Evolutionary conservation across 2,329 filamentous ascomycete species (phyloP), one percentile per base, ranked within the genome.

Genomic region (Nannizziopsis barbatae): DNA sequence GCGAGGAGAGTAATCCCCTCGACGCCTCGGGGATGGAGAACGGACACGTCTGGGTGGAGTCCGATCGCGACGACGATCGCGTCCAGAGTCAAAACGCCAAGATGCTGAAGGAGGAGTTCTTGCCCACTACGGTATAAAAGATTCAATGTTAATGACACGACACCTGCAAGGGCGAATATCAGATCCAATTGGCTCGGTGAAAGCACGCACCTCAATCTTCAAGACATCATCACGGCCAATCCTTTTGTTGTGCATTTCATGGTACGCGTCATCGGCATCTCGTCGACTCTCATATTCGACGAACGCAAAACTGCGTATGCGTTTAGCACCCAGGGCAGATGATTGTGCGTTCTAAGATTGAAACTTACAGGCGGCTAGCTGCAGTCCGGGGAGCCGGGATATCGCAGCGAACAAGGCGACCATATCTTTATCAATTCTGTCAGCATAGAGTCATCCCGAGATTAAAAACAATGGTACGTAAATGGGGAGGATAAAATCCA

Each of bases 161-260:
- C 9, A 10, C 20, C 9, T 9, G 1, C 27, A 7, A 10, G 35
- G 20, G 36, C 22, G n/a, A n/a, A 11, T 10, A 8, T 5, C 1
- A 43, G 8, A 38, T n/a, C 11, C n/a, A 10, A 31, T 20, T 17
- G 18, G 12, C 38, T 12, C 5, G 12, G 38, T 18, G 47, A 27
- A 31, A 30, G 17, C 45, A 58, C 77, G 58, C 71, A 95, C 92
- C 79, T 98, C 92, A 57, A 98, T 96, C 75, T 98, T 98, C 72
- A 98, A 67, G 52, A 95, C 73, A 62, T 98, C 92, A 64, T 98
- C 92, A 54, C 90, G 84, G 42, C 88, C 89, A 59, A 98, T 88
- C 57, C 90, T 87, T 80, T 95, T 95, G 75, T 96, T 96, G 66
- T 98, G 92, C 92, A 98, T 98, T 73, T 98, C 92, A 68, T 98